A percentile compares a stretch with the other conserved stretches of the same genome.
Evolutionary conservation across 2,329 filamentous ascomycete species (phyloP).

Genomic region (Colletotrichum sp.): DNA sequence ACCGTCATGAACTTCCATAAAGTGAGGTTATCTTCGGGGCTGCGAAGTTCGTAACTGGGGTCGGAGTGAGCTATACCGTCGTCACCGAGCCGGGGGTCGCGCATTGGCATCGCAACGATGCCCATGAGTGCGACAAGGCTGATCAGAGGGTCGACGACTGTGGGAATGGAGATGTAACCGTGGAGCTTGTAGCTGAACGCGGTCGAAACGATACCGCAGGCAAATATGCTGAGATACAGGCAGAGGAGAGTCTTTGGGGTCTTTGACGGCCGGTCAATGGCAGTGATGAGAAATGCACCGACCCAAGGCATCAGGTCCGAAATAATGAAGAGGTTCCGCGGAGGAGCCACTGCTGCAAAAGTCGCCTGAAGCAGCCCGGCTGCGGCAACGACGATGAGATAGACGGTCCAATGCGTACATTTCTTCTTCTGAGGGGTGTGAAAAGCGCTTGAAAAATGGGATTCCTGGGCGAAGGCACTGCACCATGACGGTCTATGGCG

Average conservation of each 20-base stretch:
- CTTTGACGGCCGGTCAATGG: constrained; percentile 42
- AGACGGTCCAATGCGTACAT: constrained; percentile 46
- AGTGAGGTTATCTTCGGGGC: constrained; percentile 78
- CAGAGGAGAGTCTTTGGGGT: constrained; percentile 45
- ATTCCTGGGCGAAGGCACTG: constrained; percentile 48
- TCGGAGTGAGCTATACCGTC: constrained; percentile 64
- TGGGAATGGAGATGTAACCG: constrained; percentile 25
- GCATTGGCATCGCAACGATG: constrained; percentile 70
- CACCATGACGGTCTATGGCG: constrained; percentile 43
- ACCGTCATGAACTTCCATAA: constrained; percentile 87
- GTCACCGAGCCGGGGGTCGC: constrained; percentile 59
- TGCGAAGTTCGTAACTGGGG: constrained; percentile 67
- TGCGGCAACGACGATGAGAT: constrained; percentile 36
- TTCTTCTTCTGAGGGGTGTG: constrained; percentile 23
- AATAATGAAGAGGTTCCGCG: constrained; percentile 29
- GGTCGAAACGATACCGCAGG: constrained; percentile 33
- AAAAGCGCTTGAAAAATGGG: constrained; percentile 19
- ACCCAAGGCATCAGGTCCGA: constrained; percentile 46
- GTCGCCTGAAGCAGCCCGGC: constrained; percentile 39
- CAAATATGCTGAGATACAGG: constrained; percentile 40
- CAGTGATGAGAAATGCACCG: constrained; percentile 38
- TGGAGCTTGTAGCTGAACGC: constrained; percentile 26
- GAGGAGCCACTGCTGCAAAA: constrained; percentile 32
- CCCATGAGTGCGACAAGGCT: constrained; percentile 28
- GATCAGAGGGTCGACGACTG: constrained; percentile 27